Evolutionary conservation across 345 rosid species (phyloP), one percentile per base, ranked within the genome.

Genomic region (Eucalyptus marginata): DNA sequence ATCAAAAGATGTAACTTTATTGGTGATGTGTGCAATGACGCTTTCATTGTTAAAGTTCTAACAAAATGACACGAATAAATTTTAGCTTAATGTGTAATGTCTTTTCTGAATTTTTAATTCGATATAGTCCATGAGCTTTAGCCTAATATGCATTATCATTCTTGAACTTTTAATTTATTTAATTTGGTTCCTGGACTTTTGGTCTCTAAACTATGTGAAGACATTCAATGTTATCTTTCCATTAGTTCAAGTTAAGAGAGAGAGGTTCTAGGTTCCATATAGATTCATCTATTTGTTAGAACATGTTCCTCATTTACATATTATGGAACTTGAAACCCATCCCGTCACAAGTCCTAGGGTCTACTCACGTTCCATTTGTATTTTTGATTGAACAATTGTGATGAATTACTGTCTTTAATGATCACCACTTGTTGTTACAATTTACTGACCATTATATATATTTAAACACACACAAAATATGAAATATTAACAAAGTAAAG

Each of bases 321-420:
- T 62, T 29, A 27, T 29, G 16, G 17, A 62, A 62, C 33, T 29
- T 62, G 17, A 18, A 62, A 29, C 36, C 71, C 16, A 62, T 7
- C 4, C 3, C 3, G 0, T 62, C 15, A 62, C 0, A 13, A 0
- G n/a, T 62, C 31, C 3, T 14, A 29, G 1, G 8, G 16, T 62
- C 0, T 62, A 62, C 9, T 3, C 16, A 1, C 3, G 1, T 62
- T 62, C 13, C 33, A 29, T 3, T 62, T 29, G 71, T 62, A 62
- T 62, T 62, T 14, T 62, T 62, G 16, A 6, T 62, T 62, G 18
- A 62, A 29, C 33, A n/a, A 29, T 62, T 29, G 36, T 62, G 16
- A 14, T 62, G 12, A 62, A 29, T 62, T 15, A 29, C 2, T 4
- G 1, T 17, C 3, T 62, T 62, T 29, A 62, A 13, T 62, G 17